Percentiles rank a stretch among this genome's conserved stretches.
Evolutionary conservation across 805 yeast genomes (phyloP).

Genomic region (Candida bentonensis): DNA sequence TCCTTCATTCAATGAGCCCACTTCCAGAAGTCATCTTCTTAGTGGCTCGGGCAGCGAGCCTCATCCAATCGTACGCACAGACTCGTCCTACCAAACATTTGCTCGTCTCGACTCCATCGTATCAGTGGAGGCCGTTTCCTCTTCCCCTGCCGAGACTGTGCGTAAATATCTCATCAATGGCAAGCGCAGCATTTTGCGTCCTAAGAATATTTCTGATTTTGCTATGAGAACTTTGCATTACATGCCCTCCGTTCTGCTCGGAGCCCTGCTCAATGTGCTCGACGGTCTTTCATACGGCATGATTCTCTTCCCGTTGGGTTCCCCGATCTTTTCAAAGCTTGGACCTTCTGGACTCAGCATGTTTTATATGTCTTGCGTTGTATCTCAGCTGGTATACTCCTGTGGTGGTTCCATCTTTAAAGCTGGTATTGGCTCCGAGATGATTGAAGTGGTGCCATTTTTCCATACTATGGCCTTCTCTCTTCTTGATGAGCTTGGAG

Average conservation of each 20-base stretch:
- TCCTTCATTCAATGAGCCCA: neutral
- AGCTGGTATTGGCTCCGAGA: constrained; percentile 91
- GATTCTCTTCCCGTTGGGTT: constrained; percentile 91
- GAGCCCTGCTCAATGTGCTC: constrained; percentile 69
- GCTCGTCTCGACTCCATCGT: neutral
- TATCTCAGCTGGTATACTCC: constrained; percentile 78
- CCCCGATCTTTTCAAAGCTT: constrained; percentile 55
- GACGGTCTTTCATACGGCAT: constrained; percentile 95
- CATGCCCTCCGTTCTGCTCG: constrained; percentile 74
- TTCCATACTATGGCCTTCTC: constrained; percentile 87
- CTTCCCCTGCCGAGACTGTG: neutral
- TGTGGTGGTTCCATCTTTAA: constrained; percentile 83
- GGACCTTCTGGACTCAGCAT: constrained; percentile 87
- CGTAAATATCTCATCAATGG: neutral
- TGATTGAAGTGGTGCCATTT: constrained; percentile 98
- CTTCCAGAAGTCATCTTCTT: neutral
- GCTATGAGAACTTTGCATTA: constrained; percentile 14
- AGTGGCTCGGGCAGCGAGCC: neutral
- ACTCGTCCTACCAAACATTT: neutral
- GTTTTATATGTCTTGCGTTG: constrained; percentile 86
- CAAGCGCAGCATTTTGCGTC: neutral
- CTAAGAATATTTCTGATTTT: neutral
- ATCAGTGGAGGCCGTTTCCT: neutral
- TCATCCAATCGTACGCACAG: neutral
- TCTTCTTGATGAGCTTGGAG: constrained; percentile 44